Base-by-base conservation (phyloP, 2,329 filamentous ascomycete genomes). In the Ascochyta pisi region DNA sequence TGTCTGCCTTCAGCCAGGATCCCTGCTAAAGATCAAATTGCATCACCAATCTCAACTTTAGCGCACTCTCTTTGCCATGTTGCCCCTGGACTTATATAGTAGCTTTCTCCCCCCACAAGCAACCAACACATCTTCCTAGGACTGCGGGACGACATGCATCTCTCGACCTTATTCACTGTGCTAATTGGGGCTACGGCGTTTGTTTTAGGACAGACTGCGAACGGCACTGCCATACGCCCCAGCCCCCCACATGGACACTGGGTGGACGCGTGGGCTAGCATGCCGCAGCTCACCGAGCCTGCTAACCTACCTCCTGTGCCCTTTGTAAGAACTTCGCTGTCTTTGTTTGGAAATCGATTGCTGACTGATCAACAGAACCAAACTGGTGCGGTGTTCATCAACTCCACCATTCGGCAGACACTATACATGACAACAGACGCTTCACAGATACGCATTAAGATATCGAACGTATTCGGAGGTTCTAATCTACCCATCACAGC, bases 321-420 rank as follows among this genome's bases (percentile, higher is more conserved):
- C 38, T 89, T 86, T 66, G 70, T 73, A 66, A 35, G 65, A 52
- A 15, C 15, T 13, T n/a, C 4, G 1, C 3, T 31, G 29, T n/a
- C 13, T n/a, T 16, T 13, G 6, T 4, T 12, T 3, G 12, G 22
- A 31, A 1, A 19, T 35, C 15, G 4, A 19, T 22, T 6, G 13
- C 13, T 50, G 2, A 51, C 29, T 51, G 19, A 44, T 23, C 46
- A 3, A 1, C 57, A 86, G 83, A 86, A 86, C 68, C 75, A 77
- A 56, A 80, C 78, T 1, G 76, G 77, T 10, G 69, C 77, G n/a
- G 81, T 86, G 6, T 88, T 89, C 67, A 74, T 77, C 41, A 83
- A 89, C 64, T 82, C 85, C 1, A 89, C 87, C 0, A 80, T 90
- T 59, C 85, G 87, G 3, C 87, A 90, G 71, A 89, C 87, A 0